phyloP scores from a whole-genome alignment of 2,329 filamentous ascomycete species.

The Camptophora hylomeconis region DNA sequence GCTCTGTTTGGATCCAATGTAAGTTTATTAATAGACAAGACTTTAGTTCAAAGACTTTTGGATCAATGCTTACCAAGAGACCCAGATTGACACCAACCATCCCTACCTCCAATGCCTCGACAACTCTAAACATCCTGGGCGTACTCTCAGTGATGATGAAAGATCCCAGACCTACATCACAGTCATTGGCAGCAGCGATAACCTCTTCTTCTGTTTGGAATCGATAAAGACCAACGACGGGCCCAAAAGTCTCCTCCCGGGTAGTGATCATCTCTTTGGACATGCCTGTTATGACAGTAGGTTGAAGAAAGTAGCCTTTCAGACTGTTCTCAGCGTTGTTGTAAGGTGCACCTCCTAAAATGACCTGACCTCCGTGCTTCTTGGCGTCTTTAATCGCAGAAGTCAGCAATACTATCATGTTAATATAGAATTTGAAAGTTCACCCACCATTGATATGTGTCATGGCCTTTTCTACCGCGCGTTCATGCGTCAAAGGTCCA shows the following conservation, averaged over 20 bases:
- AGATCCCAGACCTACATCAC: constrained; percentile 41
- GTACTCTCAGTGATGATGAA: constrained; percentile 40
- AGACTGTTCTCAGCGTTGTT: constrained; percentile 8
- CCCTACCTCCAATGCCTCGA: constrained; percentile 63
- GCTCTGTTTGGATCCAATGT: too few relatives aligned
- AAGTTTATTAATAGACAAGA: background rate
- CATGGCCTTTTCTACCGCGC: constrained; percentile 17
- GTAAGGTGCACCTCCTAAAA: constrained; percentile 17
- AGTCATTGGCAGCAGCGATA: constrained; percentile 41
- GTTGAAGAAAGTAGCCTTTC: constrained; percentile 27
- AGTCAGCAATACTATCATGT: constrained; percentile 2
- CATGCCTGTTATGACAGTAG: constrained; percentile 18
- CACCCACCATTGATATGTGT: constrained; percentile 15
- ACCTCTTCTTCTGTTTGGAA: constrained; percentile 47
- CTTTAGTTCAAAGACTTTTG: constrained; percentile 29
- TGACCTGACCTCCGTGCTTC: constrained; percentile 18
- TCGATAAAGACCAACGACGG: constrained; percentile 20
- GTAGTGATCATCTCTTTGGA: constrained; percentile 25
- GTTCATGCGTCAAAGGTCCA: constrained; percentile 47
- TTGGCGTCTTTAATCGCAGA: constrained; percentile 14
- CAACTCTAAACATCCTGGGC: constrained; percentile 47
- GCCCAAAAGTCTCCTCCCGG: constrained; percentile 48
- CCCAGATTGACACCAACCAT: constrained; percentile 59
- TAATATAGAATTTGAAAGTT: too few relatives aligned
- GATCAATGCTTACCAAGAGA: constrained; percentile 8